phyloP scores from a whole-genome alignment of 805 yeast species.

The Pichia nakasei region DNA sequence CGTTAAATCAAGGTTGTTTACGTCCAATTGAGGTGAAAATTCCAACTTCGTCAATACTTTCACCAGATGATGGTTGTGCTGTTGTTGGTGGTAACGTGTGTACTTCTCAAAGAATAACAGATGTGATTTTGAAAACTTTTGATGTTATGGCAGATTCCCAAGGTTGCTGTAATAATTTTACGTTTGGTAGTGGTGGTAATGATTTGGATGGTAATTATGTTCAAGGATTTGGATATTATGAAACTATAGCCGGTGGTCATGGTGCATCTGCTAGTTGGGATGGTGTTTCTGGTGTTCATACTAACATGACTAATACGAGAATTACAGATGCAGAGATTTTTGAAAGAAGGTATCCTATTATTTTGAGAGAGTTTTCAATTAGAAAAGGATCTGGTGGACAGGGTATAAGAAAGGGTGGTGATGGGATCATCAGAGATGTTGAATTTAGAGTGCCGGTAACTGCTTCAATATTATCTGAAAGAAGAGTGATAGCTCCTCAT shows the following conservation, averaged over 20 bases:
- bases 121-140: constrained; percentile 80
- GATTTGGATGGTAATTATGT: constrained; percentile 39
- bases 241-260: constrained; percentile 92
- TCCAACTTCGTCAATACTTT: constrained; percentile 54
- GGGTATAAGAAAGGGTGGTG: constrained; percentile 70
- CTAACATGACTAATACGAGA: constrained; percentile 90
- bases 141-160: constrained; percentile 90
- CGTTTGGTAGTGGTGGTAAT: constrained; percentile 77
- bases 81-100: constrained; percentile 94
- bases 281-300: constrained; percentile 85
- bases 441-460: constrained; percentile 67
- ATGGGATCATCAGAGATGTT: constrained; percentile 79
- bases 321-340: constrained; percentile 87
- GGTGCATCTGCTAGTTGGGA: constrained; percentile 83
- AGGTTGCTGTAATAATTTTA: constrained; percentile 90
- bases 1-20: constrained; percentile 89
- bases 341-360: constrained; percentile 81
- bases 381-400: constrained; percentile 72
- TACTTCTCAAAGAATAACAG: constrained; percentile 90
- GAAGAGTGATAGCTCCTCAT: constrained; percentile 78
- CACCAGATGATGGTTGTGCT: constrained; percentile 81
- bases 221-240: constrained; percentile 82
- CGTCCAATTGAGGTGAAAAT: constrained; percentile 62
- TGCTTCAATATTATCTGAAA: constrained; percentile 77
- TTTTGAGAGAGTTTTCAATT: constrained; percentile 62